Conservation (phyloP, 306 rosid species). For the Malus fusca region DNA sequence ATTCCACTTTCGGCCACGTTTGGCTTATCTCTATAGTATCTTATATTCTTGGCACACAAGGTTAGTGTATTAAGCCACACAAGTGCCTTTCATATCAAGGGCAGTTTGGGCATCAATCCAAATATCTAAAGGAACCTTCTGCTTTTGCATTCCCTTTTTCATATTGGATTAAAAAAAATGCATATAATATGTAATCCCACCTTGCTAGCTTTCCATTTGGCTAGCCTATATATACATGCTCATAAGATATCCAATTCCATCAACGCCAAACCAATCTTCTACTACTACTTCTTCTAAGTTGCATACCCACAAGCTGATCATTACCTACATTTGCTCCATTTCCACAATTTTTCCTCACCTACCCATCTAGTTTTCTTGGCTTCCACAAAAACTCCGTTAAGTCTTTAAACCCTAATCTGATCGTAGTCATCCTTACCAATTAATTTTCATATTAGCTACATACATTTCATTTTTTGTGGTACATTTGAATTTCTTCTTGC, state of each 20-base stretch:
- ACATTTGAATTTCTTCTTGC: not conserved
- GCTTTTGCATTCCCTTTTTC: constrained; percentile 14
- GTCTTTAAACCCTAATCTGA: not conserved
- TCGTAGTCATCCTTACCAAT: not conserved
- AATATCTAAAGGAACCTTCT: constrained; percentile 30
- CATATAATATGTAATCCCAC: not conserved
- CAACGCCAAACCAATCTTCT: constrained; percentile 9
- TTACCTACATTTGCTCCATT: constrained; percentile 1
- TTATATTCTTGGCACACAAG: constrained; percentile 37
- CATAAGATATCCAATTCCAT: constrained; percentile 19
- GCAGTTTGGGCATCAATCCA: constrained; percentile 26
- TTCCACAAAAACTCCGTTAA: not conserved
- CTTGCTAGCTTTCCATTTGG: not conserved
- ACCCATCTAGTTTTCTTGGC: not conserved
- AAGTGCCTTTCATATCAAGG: constrained; percentile 32
- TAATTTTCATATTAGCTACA: not conserved
- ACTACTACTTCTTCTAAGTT: not conserved
- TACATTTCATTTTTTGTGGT: not conserved
- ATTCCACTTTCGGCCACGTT: constrained; percentile 29
- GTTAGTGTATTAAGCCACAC: constrained; percentile 23
- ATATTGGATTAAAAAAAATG: constrained; percentile 8
- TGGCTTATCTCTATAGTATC: constrained; percentile 41
- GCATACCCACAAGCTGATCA: not conserved
- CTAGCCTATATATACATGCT: constrained; percentile 18
- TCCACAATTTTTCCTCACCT: not conserved